Evolutionary conservation across 257 asterid genomes (phyloP).

Genomic region (Gentiana macrophylla): DNA sequence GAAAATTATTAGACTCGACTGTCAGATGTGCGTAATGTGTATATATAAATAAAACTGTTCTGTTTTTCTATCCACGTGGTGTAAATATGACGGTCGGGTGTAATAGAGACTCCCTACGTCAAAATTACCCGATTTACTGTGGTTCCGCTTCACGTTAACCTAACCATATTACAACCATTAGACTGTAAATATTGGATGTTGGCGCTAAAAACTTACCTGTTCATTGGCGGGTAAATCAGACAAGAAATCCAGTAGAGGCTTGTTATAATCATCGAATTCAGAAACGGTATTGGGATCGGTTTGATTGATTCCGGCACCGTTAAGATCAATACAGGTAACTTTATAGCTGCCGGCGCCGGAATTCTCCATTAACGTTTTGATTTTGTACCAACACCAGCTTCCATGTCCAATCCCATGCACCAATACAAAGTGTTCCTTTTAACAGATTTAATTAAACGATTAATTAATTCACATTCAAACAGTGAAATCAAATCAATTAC

Average conservation of each 20-base stretch:
- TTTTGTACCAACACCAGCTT: slow-evolving; percentile 91
- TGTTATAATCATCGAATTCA: slow-evolving; percentile 50
- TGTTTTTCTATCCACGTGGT: too few species aligned
- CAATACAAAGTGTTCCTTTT: slow-evolving; percentile 52
- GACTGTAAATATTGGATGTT: neutral
- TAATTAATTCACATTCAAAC: too few species aligned
- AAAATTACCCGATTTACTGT: too few species aligned
- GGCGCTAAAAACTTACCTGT: slow-evolving; percentile 26
- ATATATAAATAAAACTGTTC: neutral
- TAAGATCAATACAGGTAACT: slow-evolving; percentile 77
- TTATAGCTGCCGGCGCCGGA: slow-evolving; percentile 30
- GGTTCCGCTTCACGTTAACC: too few species aligned
- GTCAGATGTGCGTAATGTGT: too few species aligned
- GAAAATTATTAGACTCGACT: too few species aligned
- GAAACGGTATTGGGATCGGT: slow-evolving; percentile 53
- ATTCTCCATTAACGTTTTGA: slow-evolving; percentile 50
- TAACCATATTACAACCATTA: too few species aligned
- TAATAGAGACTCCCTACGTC: too few species aligned
- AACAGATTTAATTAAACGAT: too few species aligned
- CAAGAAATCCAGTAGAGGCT: slow-evolving; percentile 60
- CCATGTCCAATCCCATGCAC: slow-evolving; percentile 68
- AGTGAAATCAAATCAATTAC: too few species aligned
- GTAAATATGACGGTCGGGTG: too few species aligned
- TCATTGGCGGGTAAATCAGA: slow-evolving; percentile 29
- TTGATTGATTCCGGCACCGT: slow-evolving; percentile 54